Conservation (phyloP, 2,329 filamentous ascomycete species). For the Pezicula neosporulosa region DNA sequence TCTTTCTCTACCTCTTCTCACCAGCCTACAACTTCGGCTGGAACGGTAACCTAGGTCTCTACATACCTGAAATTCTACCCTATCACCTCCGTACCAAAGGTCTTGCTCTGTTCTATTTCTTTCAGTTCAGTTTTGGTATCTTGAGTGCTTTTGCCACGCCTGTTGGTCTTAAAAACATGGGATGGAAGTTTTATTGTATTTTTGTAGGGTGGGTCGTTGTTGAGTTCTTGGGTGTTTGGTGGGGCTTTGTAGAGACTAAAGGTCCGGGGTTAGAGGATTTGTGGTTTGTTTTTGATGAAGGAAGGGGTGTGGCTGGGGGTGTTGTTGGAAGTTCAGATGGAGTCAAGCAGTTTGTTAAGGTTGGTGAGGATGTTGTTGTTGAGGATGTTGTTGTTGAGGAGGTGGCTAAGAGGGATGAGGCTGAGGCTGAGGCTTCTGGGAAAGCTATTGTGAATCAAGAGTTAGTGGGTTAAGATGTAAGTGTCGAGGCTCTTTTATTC, state of each 20-base stretch:
- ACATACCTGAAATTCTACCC: slow-evolving; percentile 9
- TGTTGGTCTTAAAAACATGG: slow-evolving; percentile 54
- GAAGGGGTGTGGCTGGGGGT: no score
- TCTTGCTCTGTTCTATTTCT: slow-evolving; percentile 27
- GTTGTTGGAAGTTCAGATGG: no score
- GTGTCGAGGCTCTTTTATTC: no score
- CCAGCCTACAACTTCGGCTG: slow-evolving; percentile 51
- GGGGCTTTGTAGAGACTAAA: slow-evolving; percentile 35
- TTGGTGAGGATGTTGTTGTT: no score
- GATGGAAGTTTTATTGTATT: slow-evolving; percentile 64
- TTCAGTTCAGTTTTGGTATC: slow-evolving; percentile 19
- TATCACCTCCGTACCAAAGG: slow-evolving; percentile 19
- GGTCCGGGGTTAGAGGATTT: slow-evolving; percentile 8
- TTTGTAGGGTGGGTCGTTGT: slow-evolving; percentile 42
- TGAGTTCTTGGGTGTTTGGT: slow-evolving; percentile 55
- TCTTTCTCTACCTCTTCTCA: slow-evolving; percentile 46
- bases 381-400: no score
- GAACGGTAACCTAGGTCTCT: slow-evolving; percentile 49
- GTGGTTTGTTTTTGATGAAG: slow-evolving; percentile 3
- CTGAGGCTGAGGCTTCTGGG: no score
- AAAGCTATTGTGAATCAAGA: no score
- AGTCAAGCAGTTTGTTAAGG: no score
- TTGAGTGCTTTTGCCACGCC: slow-evolving; percentile 50
- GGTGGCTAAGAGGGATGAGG: no score
- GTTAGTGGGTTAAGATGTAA: no score